These are phyloP conservation scores for sweet orange (Citrus sinensis) DNA, from an alignment of 345 rosid species.

Conservation along the genomic window DNA sequence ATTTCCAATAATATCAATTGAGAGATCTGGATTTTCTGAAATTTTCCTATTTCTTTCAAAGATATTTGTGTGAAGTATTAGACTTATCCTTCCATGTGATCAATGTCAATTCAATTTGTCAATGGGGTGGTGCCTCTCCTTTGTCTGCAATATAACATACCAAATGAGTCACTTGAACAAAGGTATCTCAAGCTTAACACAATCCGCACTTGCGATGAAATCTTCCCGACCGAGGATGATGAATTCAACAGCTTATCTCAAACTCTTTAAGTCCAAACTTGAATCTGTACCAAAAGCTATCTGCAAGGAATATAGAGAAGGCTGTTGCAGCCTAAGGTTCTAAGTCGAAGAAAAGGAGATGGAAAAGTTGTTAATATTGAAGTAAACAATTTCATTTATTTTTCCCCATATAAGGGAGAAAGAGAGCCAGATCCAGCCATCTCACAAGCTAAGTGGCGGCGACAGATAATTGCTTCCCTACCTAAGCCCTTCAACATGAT, in stretches of 20 bases:
- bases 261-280: neutral
- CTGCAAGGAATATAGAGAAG: slow-evolving; percentile 14
- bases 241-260: slow-evolving; percentile 1
- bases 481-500: slow-evolving; percentile 76
- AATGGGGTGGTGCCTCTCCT: slow-evolving; percentile 62
- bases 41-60: too few relatives aligned
- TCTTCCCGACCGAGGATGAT: slow-evolving; percentile 16
- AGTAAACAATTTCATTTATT: slow-evolving; percentile 5
- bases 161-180: slow-evolving; percentile 49
- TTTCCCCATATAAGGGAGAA: slow-evolving; percentile 61
- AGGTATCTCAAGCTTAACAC: slow-evolving; percentile 38
- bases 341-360: slow-evolving; percentile 25
- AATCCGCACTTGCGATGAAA: slow-evolving; percentile 30
- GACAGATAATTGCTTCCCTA: slow-evolving; percentile 56
- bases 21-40: too few relatives aligned
- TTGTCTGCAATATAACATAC: slow-evolving; percentile 49
- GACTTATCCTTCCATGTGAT: neutral
- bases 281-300: slow-evolving; percentile 12
- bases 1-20: too few relatives aligned
- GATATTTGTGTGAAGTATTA: neutral
- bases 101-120: neutral
- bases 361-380: slow-evolving; percentile 16
- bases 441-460: slow-evolving; percentile 69
- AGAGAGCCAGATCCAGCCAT: slow-evolving; percentile 74
- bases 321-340: slow-evolving; percentile 9